phyloP scores from a whole-genome alignment of 1,139 yeast genomes.

The Candida freyschussii region DNA sequence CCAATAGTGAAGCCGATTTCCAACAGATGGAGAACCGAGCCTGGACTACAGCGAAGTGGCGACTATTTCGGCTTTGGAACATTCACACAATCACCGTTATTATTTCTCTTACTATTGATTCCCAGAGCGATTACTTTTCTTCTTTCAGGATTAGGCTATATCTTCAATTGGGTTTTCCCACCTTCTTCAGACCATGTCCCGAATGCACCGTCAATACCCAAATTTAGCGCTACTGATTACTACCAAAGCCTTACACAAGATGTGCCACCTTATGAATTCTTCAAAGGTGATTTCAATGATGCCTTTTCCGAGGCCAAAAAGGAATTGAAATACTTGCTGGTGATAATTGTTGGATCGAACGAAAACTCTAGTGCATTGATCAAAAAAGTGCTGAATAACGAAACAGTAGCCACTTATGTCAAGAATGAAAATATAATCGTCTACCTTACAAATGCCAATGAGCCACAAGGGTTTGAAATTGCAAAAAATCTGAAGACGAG shows the following conservation, averaged over 20 bases:
- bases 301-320: slow-evolving; percentile 26
- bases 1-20: slow-evolving; percentile 31
- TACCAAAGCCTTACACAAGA: slow-evolving; percentile 18
- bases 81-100: slow-evolving; percentile 17
- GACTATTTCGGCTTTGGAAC: slow-evolving; percentile 11
- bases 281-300: slow-evolving; percentile 28
- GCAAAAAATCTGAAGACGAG: slow-evolving; percentile 27
- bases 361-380: slow-evolving; percentile 22
- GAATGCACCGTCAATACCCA: slow-evolving; percentile 9
- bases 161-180: slow-evolving; percentile 18
- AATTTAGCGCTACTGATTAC: slow-evolving; percentile 13
- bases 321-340: slow-evolving; percentile 29
- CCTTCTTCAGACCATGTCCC: slow-evolving; percentile 20
- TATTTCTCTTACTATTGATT: slow-evolving; percentile 21
- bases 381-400: slow-evolving; percentile 27
- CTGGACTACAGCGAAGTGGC: slow-evolving; percentile 5
- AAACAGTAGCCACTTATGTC: slow-evolving; percentile 22
- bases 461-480: slow-evolving; percentile 32
- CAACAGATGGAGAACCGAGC: slow-evolving; percentile 17
- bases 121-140: slow-evolving; percentile 23
- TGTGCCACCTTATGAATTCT: slow-evolving; percentile 9
- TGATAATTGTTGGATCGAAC: slow-evolving; percentile 28
- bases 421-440: slow-evolving; percentile 26
- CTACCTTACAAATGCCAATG: slow-evolving; percentile 29
- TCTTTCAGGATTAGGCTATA: slow-evolving; percentile 11